A percentile compares a stretch with the other conserved stretches of the same genome.
These are phyloP conservation scores for Plasmodium cynomolgi DNA, from an alignment of 169 alveolate species.

Conservation along the genomic window DNA sequence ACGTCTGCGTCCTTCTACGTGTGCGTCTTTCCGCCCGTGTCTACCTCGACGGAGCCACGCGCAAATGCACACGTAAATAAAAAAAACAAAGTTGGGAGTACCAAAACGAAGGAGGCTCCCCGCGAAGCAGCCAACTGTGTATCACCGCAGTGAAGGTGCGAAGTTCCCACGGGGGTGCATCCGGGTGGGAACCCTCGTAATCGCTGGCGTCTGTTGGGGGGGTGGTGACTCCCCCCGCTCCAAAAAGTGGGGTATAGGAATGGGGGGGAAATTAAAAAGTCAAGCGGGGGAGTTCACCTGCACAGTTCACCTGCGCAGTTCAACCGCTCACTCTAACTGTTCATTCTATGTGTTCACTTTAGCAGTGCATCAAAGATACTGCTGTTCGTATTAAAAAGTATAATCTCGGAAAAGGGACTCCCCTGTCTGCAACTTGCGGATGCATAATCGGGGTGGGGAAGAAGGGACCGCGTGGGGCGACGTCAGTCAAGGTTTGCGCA, in stretches of 20 bases:
- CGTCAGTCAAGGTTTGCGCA: neutral
- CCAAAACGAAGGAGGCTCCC: neutral
- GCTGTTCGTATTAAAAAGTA: neutral
- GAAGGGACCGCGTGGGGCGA: neutral
- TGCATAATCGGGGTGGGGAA: neutral
- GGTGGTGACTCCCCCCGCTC: neutral
- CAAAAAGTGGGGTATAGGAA: neutral
- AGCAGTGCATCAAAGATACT: neutral
- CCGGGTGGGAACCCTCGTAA: neutral
- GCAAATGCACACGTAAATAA: neutral
- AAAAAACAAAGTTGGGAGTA: neutral
- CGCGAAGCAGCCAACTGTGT: neutral
- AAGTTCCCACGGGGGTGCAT: neutral
- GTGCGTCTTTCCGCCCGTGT: neutral
- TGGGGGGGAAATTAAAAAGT: neutral
- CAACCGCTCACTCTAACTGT: no score
- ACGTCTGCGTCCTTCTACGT: neutral
- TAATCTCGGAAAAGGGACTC: neutral
- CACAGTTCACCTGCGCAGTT: neutral
- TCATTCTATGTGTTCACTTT: neutral
- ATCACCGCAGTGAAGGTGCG: neutral
- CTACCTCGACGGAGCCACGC: neutral
- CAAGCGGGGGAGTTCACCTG: neutral
- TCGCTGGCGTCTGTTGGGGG: neutral
- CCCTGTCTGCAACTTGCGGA: slow-evolving; percentile 23